Percentiles rank a stretch among this genome's conserved stretches.
phyloP scores from a whole-genome alignment of 1,284 basidiomycete genomes.

The Quambalaria eucalypti region DNA sequence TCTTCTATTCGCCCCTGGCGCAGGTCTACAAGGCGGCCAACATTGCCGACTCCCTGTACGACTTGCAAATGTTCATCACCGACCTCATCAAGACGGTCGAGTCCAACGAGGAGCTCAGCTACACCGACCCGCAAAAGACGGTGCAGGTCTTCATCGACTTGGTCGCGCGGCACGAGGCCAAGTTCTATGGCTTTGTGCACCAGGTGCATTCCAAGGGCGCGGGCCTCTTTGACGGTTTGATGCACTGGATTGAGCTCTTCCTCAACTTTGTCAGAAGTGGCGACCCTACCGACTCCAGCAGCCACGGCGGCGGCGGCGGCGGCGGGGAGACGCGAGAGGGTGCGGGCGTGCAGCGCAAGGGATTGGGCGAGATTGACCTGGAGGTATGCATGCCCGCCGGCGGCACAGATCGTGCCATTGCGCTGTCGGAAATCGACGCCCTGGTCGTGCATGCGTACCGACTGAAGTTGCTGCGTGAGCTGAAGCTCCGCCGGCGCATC shows the following conservation, averaged over 20 bases:
- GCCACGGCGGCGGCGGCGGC: constrained; percentile 53
- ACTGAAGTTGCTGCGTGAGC: constrained; percentile 39
- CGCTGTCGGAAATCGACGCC: constrained; percentile 38
- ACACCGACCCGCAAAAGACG: constrained; percentile 72
- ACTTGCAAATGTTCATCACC: constrained; percentile 87
- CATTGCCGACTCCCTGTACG: constrained; percentile 84
- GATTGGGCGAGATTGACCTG: constrained; percentile 37
- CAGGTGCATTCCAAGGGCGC: constrained; percentile 97
- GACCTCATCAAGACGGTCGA: constrained; percentile 94
- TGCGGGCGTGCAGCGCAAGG: constrained; percentile 7
- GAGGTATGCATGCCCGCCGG: constrained; percentile 40
- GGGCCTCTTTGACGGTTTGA: constrained; percentile 82
- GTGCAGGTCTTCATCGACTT: constrained; percentile 92
- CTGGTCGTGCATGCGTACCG: constrained; percentile 40
- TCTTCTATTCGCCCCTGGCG: constrained; percentile 95
- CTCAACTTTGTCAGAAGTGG: constrained; percentile 76
- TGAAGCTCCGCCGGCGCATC: constrained; percentile 35
- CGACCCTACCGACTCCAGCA: constrained; percentile 44
- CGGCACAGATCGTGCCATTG: constrained; percentile 22
- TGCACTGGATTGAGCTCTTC: constrained; percentile 95
- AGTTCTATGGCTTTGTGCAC: constrained; percentile 95
- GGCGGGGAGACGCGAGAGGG: constrained; percentile 43
- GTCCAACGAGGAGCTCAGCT: constrained; percentile 75
- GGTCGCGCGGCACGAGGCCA: constrained; percentile 83
- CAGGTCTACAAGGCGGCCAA: constrained; percentile 96